Evolutionary conservation across 768 basidiomycete genomes (phyloP), one percentile per base, ranked within the genome.

Genomic region (Neoboletus magnificus): DNA sequence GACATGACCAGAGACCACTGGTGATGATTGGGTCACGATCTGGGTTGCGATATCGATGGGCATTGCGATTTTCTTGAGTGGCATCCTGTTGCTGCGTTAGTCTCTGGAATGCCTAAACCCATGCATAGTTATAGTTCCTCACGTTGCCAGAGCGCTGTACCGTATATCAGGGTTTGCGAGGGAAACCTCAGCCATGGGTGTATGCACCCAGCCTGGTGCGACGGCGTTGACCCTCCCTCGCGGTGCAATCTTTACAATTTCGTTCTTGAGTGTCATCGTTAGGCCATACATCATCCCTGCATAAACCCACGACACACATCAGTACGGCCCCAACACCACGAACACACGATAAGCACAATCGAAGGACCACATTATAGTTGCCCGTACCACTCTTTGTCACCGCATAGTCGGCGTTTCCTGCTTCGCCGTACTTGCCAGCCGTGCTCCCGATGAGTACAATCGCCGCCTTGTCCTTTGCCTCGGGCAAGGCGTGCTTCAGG

Each of bases 161-260:
- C 81, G 71, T 13, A 83, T 72, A 10, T 70, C 58, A 1, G 81
- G 81, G 59, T 88, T 74, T 54, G 81, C 76, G 47, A 89, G 71
- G 3, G 80, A 71, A n/a, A 79, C 76, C 54, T 78, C 79, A 0
- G 82, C 83, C 81, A 84, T 84, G 2, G 82, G 80, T 52, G 87
- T 89, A 48, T 67, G 75, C 1, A 83, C 80, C 82, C 82, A 86
- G 3, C 85, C 86, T 11, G 87, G 87, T 0, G 79, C 83, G 18
- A 89, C 75, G 42, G 74, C 75, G 54, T 89, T 89, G 5, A 88
- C 86, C 30, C 87, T 75, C 3, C 79, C 88, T 54, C 71, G 76
- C 0, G 86, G 83, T 0, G 86, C 86, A 52, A 88, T 79, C 67
- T 82, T 82, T 37, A 89, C 87, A 49, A 89, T 88, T 68, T 89